A percentile compares a stretch with the other conserved stretches of the same genome.
These are phyloP conservation scores for Apiospora saccharicola DNA, from an alignment of 2,329 filamentous ascomycete species.

Conservation along the genomic window DNA sequence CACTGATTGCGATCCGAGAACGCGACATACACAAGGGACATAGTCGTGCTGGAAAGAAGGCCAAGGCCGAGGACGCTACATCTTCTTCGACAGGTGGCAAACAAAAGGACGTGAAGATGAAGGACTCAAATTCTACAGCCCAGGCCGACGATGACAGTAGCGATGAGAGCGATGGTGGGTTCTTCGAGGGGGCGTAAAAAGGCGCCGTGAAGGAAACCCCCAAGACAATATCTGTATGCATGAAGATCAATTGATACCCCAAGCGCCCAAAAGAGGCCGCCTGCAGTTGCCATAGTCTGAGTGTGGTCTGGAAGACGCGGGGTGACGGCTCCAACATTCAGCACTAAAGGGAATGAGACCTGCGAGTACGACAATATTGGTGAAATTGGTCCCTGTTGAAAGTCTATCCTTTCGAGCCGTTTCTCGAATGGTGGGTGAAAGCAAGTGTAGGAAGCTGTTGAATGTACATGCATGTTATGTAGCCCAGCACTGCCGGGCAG, in stretches of 20 bases:
- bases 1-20: conserved; percentile 39
- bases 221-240: background rate
- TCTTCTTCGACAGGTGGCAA: background rate
- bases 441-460: background rate
- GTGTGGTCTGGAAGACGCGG: background rate
- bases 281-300: conserved; percentile 1
- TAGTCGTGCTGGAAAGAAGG: conserved; percentile 26
- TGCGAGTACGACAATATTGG: background rate
- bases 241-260: conserved; percentile 26
- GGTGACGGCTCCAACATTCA: background rate
- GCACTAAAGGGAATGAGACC: background rate
- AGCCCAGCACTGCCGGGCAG: background rate
- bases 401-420: background rate
- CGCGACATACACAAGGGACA: conserved; percentile 31
- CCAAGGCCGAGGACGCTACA: background rate
- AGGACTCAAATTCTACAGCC: conserved; percentile 44
- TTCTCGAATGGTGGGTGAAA: background rate
- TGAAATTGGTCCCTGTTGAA: background rate
- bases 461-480: background rate
- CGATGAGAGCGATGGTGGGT: conserved; percentile 62
- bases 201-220: background rate
- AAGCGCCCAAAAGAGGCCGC: background rate
- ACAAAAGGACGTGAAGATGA: conserved; percentile 39
- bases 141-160: conserved; percentile 44
- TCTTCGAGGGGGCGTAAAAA: conserved; percentile 57